Evolutionary conservation across 2,329 filamentous ascomycete species (phyloP).

Genomic region (Erysiphe pulchra): DNA sequence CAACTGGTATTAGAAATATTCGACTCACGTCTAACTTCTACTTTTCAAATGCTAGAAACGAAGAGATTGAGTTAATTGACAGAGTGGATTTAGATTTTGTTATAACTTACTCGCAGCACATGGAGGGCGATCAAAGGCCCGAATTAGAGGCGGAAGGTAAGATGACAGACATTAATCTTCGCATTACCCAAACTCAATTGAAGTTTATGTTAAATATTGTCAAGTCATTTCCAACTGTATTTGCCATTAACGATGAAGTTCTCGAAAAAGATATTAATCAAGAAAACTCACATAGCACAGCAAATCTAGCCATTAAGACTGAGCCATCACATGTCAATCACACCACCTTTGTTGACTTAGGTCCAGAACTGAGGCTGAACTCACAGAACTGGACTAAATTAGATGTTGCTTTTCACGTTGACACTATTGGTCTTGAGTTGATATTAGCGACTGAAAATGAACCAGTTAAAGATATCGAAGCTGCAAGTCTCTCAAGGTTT

Average conservation of each 20-base stretch:
- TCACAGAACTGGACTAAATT: constrained; percentile 72
- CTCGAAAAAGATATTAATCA: constrained; percentile 49
- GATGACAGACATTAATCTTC: constrained; percentile 82
- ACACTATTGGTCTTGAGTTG: constrained; percentile 69
- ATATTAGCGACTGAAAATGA: constrained; percentile 49
- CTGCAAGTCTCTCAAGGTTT: constrained; percentile 74
- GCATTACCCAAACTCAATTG: constrained; percentile 72
- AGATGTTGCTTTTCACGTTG: constrained; percentile 72
- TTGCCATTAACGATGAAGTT: constrained; percentile 46
- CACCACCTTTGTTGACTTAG: constrained; percentile 25
- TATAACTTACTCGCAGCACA: constrained; percentile 77
- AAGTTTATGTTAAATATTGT: constrained; percentile 75
- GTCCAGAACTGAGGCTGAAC: constrained; percentile 43
- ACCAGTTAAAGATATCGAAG: constrained; percentile 54
- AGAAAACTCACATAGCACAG: constrained; percentile 31
- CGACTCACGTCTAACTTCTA: constrained; percentile 74
- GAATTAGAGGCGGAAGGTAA: constrained; percentile 78
- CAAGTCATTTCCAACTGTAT: constrained; percentile 65
- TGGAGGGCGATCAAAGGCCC: constrained; percentile 47
- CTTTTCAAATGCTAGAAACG: constrained; percentile 42
- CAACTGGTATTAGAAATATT: constrained; percentile 77
- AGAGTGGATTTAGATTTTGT: constrained; percentile 87
- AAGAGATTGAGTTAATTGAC: constrained; percentile 90
- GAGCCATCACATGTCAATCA: constrained; percentile 5
- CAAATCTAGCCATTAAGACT: neutral